phyloP scores from a whole-genome alignment of 148 eudicot species.

The Polygonum maritimum region DNA sequence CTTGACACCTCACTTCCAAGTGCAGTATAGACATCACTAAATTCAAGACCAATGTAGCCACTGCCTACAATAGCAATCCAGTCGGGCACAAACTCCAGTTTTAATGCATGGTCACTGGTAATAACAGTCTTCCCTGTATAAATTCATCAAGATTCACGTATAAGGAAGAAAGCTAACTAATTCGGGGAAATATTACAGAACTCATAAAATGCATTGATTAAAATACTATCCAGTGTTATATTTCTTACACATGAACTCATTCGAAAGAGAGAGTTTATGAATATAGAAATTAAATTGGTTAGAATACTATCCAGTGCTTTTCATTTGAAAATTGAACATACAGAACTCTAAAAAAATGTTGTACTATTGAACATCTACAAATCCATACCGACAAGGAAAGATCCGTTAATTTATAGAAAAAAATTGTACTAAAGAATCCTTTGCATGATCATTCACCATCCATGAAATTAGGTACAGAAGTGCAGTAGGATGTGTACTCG shows the following conservation, averaged over 20 bases:
- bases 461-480: neutral
- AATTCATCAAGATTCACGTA: slow-evolving; percentile 2
- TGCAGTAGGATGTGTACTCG: neutral
- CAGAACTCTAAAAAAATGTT: neutral
- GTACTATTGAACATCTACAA: too few relatives aligned
- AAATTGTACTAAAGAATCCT: neutral
- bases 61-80: slow-evolving; percentile 99
- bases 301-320: neutral
- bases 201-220: neutral
- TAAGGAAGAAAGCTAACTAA: neutral
- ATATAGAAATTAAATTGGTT: too few relatives aligned
- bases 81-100: slow-evolving; percentile 86
- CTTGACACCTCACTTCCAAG: slow-evolving; percentile 93
- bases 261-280: too few relatives aligned
- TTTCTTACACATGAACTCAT: too few relatives aligned
- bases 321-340: neutral
- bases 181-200: neutral
- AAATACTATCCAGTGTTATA: too few relatives aligned
- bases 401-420: too few relatives aligned
- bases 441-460: neutral
- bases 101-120: slow-evolving; percentile 99
- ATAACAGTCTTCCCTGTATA: slow-evolving; percentile 93
- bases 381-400: neutral
- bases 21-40: slow-evolving; percentile 99
- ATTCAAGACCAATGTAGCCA: slow-evolving; percentile 99